Base-by-base conservation (phyloP, 2,329 filamentous ascomycete species). In the Parafenestella ontariensis region DNA sequence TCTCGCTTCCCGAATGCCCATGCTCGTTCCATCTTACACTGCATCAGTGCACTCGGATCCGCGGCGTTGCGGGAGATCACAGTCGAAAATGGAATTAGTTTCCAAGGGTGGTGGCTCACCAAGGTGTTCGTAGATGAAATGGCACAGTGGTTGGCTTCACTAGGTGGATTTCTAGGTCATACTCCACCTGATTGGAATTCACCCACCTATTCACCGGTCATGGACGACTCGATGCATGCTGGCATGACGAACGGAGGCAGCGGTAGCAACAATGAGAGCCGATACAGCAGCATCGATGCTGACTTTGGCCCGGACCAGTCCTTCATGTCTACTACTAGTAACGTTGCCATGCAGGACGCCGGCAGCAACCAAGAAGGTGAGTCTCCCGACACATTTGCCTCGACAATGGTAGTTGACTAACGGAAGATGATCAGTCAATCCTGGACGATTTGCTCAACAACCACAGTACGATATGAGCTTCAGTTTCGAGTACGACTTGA, bases 91-190 rank as follows among this genome's bases (percentile, higher is more conserved):
- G 90, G 89, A 17, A 87, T 88, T 70, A 93, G 89, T 69, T 96
- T 94, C 69, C 89, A 90, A n/a, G 88, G 90, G 5, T 96, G 92
- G 92, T 95, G 91, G 91, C 90, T 97, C 53, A 92, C 92, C 3
- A 96, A 97, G 74, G 93, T 94, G 53, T 98, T 94, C 83, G 85
- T 97, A 47, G 93, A 97, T 69, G 94, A 98, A 78, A 96, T 96
- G 91, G 87, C 92, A 45, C 84, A 89, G 52, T 97, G 96, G 83
- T 82, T 96, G 63, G 92, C 91, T 0, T 92, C 96, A 68, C 88
- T 93, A 66, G 94, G 93, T 46, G 94, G 94, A 0, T 97, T 97
- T 71, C 87, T 97, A 80, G 82, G 82, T 28, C 80, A 82, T 37
- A 60, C 51, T n/a, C 65, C 76, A 2, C 77, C 68, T 7, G 64